Base-by-base conservation (phyloP, 139 green algal genomes). In the Microglena sp. region DNA sequence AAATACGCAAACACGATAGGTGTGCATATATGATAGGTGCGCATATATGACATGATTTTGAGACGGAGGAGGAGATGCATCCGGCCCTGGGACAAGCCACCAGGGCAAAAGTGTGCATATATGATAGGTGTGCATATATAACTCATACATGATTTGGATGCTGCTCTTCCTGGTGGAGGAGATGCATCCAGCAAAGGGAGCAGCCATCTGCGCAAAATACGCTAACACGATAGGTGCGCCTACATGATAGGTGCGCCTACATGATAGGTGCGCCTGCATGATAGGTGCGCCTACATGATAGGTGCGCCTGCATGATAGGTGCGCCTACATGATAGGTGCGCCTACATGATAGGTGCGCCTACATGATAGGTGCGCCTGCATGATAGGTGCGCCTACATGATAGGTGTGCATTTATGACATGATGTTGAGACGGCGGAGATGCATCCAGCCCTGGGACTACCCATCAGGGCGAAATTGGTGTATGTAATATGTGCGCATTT, bases 101-200 rank as follows among this genome's bases (percentile, higher is more conserved):
- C 7, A n/a, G n/a, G n/a, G n/a, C n/a, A n/a, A n/a, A n/a, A n/a
- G n/a, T n/a, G n/a, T n/a, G n/a, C n/a, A n/a, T n/a, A n/a, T 11
- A 18, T 50, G 40, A 18, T 11, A 18, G 40, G 40, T 50, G 40
- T 11, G n/a, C n/a, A n/a, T n/a, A n/a, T n/a, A n/a, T n/a, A n/a
- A n/a, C 36, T 71, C 66, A 2, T 72, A 84, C 67, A 84, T 84
- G 77, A 45, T 82, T 4, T 84, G 85, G 45, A 67, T 75, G 18
- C 65, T 61, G 28, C 77, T 77, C 0, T 84, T 87, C 62, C 36
- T 81, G 18, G 54, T 75, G 4, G 72, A 82, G 56, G 62, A 65
- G 11, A 78, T 78, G 66, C 15, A 60, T 0, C 66, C 81, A 0
- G 64, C 32, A 2, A 61, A 56, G 22, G 76, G 75, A 0, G 66